phyloP scores from a whole-genome alignment of 1,284 basidiomycete genomes.

The Lignosus rhinocerotis region DNA sequence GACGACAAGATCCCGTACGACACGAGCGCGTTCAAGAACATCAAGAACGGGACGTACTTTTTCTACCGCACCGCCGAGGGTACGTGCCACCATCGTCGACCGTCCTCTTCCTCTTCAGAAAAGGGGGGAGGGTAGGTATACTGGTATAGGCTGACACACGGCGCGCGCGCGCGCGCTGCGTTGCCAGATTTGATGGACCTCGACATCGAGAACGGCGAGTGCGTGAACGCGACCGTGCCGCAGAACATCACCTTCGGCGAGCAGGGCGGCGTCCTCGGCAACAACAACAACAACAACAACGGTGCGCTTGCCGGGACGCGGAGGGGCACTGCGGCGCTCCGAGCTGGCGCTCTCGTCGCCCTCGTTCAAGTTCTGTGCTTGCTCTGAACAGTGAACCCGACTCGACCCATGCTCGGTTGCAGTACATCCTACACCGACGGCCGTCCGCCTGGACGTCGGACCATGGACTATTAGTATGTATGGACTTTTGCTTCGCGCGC shows the following conservation, averaged over 20 bases:
- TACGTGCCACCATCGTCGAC: slow-evolving; percentile 1
- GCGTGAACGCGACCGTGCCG: slow-evolving; percentile 28
- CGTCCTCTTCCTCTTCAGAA: background rate
- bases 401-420: too few species aligned
- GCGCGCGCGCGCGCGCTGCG: too few species aligned
- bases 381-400: too few species aligned
- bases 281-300: too few species aligned
- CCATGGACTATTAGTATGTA: too few species aligned
- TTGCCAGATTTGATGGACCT: slow-evolving; percentile 24
- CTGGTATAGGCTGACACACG: too few species aligned
- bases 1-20: slow-evolving; percentile 35
- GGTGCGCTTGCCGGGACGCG: too few species aligned
- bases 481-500: too few species aligned
- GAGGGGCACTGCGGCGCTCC: background rate
- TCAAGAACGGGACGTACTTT: slow-evolving; percentile 32
- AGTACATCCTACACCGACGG: too few species aligned
- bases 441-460: too few species aligned
- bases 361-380: slow-evolving; percentile 3
- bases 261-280: slow-evolving; percentile 30
- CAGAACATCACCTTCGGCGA: slow-evolving; percentile 32
- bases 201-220: slow-evolving; percentile 27
- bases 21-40: slow-evolving; percentile 32
- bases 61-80: slow-evolving; percentile 33
- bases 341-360: slow-evolving; percentile 4
- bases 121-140: too few species aligned